Base-by-base conservation (phyloP, 768 basidiomycete genomes). In the Lepiota brunneoincarnata region DNA sequence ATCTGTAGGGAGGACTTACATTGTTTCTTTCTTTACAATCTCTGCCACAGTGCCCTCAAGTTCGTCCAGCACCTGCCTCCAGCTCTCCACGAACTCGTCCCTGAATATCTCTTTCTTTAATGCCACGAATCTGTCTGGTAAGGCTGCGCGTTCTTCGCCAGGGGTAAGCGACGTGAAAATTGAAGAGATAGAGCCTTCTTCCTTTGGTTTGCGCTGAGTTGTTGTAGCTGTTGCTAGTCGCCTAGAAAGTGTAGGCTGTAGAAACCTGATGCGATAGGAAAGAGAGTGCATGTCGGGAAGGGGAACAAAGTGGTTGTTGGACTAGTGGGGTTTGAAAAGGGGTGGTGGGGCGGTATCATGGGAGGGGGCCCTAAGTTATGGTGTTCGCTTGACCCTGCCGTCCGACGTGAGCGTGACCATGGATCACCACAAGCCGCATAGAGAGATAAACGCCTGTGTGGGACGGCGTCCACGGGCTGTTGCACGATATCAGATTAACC, bases 21-120 rank as follows among this genome's bases (percentile, higher is more conserved):
- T 79, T 69, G 0, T 79, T 67, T 83, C 83, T 55, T 73, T 65
- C 44, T 71, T 61, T 3, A 70, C 72, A 39, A 87, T 79, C 23
- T 71, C 70, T 24, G 69, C 65, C 4, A 79, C 80, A 7, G 70
- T 69, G 35, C 64, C 64, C 31, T 77, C 75, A 15, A 89, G 72
- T 61, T 84, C 77, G 1, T 58, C 60, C 5, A 87, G 64, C 38
- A 89, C 70, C 55, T 84, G 81, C 12, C 62, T 68, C 87, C 86
- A 88, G 1, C 84, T 76, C 18, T 69, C 64, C 3, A 77, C 81
- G 14, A 76, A 75, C 18, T 69, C 73, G 51, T 72, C 66, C 66
- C 77, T 69, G 55, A 80, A 84, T 43, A 89, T 81, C 54, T 81
- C 72, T 41, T 72, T 70, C 68, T 89, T 88, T 55, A 87, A 55